Evolutionary conservation across 2,329 filamentous ascomycete genomes (phyloP), one percentile per base, ranked within the genome.

Genomic region (Stachybotrys chlorohalonatus): DNA sequence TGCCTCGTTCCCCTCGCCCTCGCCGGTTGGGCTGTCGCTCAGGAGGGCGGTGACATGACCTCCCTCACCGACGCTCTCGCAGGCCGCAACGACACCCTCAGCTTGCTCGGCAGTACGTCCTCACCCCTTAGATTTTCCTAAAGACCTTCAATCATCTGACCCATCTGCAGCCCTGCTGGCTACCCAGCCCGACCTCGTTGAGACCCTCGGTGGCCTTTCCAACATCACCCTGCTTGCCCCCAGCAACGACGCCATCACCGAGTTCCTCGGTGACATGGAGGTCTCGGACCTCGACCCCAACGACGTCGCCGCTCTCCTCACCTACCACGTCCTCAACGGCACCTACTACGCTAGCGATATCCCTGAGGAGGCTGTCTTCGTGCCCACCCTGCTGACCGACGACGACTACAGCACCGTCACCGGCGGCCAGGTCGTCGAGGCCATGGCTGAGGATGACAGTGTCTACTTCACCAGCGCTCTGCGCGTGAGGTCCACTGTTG

Each of bases 251-350:
- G 50, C 50, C 8, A 8, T 47, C 9, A 24, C 46, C 15, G 17
- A 47, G 15, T 45, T 42, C 36, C n/a, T 39, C 17, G 15, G 32
- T 9, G n/a, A 15, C 50, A 15, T 9, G 8, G 45, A 52, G 32
- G 16, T n/a, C 17, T 39, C 50, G n/a, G 62, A 67, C 6, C 67
- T 76, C 2, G 68, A 75, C 56, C 56, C 65, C 48, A 64, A 68
- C 52, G 66, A 79, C 9, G 63, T 73, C 16, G 63, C 68, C 24
- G 65, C 65, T 30, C 72, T 85, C 45, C 72, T 86, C 6, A 65
- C 73, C 32, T 86, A 86, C 69, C 82, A 86, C 64, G 75, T 85
- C 49, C 68, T 85, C 51, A 73, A 76, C 51, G 76, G 74, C 36
- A 74, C 68, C 0, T 70, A 70, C 24, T 67, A 64, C 31, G 64